Percentiles rank a stretch among this genome's conserved stretches.
These are phyloP conservation scores for Termitomyces sp. DNA, from an alignment of 768 basidiomycete genomes.

Conservation along the genomic window DNA sequence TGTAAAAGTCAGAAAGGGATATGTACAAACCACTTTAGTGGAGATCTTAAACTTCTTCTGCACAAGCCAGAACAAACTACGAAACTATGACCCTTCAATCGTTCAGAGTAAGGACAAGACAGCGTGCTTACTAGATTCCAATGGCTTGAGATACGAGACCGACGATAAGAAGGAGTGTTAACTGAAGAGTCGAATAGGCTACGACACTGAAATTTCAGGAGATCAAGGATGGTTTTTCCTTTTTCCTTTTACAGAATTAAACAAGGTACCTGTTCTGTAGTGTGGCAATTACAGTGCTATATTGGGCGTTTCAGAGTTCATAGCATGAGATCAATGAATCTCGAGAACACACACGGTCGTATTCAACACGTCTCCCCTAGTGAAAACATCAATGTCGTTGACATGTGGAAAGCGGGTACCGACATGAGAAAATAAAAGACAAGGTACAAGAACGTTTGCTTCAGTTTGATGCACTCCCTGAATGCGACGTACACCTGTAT, in stretches of 20 bases:
- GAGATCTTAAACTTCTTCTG: conserved; percentile 59
- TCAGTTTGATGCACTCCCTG: conserved; percentile 58
- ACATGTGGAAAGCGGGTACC: conserved; percentile 16
- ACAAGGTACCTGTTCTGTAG: conserved; percentile 56
- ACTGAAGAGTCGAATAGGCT: conserved; percentile 64
- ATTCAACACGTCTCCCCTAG: conserved; percentile 72
- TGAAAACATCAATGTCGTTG: neutral
- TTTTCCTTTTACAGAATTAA: neutral
- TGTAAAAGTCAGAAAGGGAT: neutral
- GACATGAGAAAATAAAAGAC: conserved; percentile 75
- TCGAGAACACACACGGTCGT: conserved; percentile 54
- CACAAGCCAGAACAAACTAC: conserved; percentile 60
- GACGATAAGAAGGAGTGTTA: conserved; percentile 62
- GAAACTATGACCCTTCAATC: neutral
- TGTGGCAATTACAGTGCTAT: conserved; percentile 64
- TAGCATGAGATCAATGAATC: too few relatives aligned
- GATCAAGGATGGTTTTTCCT: neutral
- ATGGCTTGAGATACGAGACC: conserved; percentile 59
- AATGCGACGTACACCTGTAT: conserved; percentile 60
- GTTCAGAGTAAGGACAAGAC: neutral
- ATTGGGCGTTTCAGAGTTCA: neutral
- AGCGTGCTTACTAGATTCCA: conserved; percentile 54
- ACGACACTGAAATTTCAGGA: conserved; percentile 41
- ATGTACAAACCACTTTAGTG: conserved; percentile 50
- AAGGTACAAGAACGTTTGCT: conserved; percentile 70